Percentiles rank a stretch among this genome's conserved stretches.
phyloP scores from a whole-genome alignment of 2,329 filamentous ascomycete genomes.

The Bipolaris zeicola region DNA sequence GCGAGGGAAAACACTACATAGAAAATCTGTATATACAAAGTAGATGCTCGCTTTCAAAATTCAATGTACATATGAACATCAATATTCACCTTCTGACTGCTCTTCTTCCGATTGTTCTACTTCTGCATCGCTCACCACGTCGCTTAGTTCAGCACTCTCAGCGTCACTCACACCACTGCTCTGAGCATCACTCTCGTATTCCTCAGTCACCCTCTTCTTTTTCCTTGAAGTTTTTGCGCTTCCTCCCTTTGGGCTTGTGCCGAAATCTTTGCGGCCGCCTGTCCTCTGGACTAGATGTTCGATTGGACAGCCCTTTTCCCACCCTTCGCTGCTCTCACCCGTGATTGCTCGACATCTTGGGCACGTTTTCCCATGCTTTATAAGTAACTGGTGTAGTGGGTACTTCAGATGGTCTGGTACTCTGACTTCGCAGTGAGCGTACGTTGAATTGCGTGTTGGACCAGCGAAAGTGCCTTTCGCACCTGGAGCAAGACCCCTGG shows the following conservation, averaged over 20 bases:
- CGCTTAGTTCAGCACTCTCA: conserved; percentile 25
- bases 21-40: conserved; percentile 4
- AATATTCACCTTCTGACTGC: background rate
- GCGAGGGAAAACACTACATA: background rate
- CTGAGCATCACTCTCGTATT: conserved; percentile 33
- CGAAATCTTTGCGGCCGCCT: conserved; percentile 58
- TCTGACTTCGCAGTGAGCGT: conserved; percentile 64
- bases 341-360: conserved; percentile 66
- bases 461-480: conserved; percentile 51
- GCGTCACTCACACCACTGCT: conserved; percentile 26
- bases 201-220: conserved; percentile 20
- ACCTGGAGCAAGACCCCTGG: conserved; percentile 37
- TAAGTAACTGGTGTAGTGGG: conserved; percentile 65
- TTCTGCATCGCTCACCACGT: conserved; percentile 37
- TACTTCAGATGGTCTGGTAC: conserved; percentile 69
- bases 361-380: conserved; percentile 67
- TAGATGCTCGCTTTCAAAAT: background rate
- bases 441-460: conserved; percentile 59
- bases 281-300: conserved; percentile 65
- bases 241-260: conserved; percentile 22
- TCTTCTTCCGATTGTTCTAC: conserved; percentile 19
- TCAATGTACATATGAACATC: background rate
- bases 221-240: conserved; percentile 23
- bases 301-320: conserved; percentile 68
- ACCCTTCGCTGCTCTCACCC: conserved; percentile 63